These are phyloP conservation scores for Cantharellus cinnabarinus DNA, from an alignment of 768 basidiomycete species.

Conservation along the genomic window DNA sequence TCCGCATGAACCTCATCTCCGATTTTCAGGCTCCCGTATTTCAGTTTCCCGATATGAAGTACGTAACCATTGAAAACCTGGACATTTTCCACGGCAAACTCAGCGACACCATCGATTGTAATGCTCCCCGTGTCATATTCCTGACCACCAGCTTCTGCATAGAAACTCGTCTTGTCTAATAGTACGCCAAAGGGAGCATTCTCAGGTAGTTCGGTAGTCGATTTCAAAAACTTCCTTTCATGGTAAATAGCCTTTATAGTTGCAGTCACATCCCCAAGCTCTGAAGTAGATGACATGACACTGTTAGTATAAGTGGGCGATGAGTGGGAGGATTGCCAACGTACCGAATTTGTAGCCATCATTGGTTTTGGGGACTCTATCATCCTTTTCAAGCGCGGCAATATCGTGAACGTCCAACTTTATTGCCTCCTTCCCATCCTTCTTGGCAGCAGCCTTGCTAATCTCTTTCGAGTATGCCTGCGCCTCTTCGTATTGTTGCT, in stretches of 20 bases:
- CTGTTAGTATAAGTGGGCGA: not conserved
- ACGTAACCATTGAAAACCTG: constrained; percentile 94
- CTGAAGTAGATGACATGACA: constrained; percentile 20
- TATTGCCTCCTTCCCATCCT: constrained; percentile 42
- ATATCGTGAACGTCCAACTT: constrained; percentile 94
- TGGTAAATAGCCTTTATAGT: constrained; percentile 70
- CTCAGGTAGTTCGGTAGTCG: constrained; percentile 46
- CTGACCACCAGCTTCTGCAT: constrained; percentile 94
- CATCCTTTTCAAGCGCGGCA: constrained; percentile 61
- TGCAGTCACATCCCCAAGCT: constrained; percentile 54
- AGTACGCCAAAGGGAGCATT: constrained; percentile 60
- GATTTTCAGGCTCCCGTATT: constrained; percentile 65
- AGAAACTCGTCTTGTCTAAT: constrained; percentile 86
- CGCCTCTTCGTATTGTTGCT: constrained; percentile 75
- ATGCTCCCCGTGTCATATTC: constrained; percentile 94
- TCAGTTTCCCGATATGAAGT: constrained; percentile 73
- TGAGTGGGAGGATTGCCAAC: constrained; percentile 11
- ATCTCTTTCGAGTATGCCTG: constrained; percentile 78
- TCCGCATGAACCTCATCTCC: constrained; percentile 71
- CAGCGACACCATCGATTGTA: constrained; percentile 72
- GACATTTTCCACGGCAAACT: constrained; percentile 86
- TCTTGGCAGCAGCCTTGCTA: constrained; percentile 67
- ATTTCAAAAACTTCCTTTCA: constrained; percentile 48
- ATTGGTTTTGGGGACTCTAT: constrained; percentile 69
- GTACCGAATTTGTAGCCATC: constrained; percentile 81